Conservation (phyloP, 2,329 filamentous ascomycete species). For the Aspergillus ibericus region DNA sequence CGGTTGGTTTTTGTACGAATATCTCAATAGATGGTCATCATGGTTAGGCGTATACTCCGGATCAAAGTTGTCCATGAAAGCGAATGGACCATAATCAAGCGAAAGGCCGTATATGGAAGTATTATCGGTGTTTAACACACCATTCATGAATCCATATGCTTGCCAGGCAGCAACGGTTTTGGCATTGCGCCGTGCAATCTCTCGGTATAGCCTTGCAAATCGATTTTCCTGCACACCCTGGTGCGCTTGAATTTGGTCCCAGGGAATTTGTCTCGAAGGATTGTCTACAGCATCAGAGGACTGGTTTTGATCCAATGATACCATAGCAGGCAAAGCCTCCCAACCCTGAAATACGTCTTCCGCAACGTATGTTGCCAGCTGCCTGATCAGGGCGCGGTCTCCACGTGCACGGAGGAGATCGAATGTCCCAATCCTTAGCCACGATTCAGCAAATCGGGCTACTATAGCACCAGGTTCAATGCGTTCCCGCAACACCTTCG, state of each 20-base stretch:
- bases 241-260: slow-evolving; percentile 65
- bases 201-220: slow-evolving; percentile 82
- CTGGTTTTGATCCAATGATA: slow-evolving; percentile 46
- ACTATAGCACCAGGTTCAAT: slow-evolving; percentile 92
- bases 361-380: slow-evolving; percentile 77
- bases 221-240: slow-evolving; percentile 74
- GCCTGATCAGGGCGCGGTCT: slow-evolving; percentile 71
- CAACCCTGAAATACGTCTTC: slow-evolving; percentile 87
- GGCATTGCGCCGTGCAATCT: slow-evolving; percentile 82
- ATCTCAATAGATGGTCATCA: slow-evolving; percentile 83
- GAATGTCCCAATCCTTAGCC: slow-evolving; percentile 93
- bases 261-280: slow-evolving; percentile 55
- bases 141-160: slow-evolving; percentile 98
- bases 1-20: slow-evolving; percentile 91
- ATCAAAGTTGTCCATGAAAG: slow-evolving; percentile 97
- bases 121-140: slow-evolving; percentile 96
- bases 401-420: slow-evolving; percentile 83
- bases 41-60: slow-evolving; percentile 95
- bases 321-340: slow-evolving; percentile 70
- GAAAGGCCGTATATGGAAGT: slow-evolving; percentile 86
- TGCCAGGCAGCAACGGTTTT: slow-evolving; percentile 91
- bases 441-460: slow-evolving; percentile 83
- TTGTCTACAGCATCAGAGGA: slow-evolving; percentile 39
- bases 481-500: slow-evolving; percentile 73
- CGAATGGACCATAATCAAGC: slow-evolving; percentile 94